phyloP scores from a whole-genome alignment of 2,329 filamentous ascomycete species.

The Venturia pyrina region DNA sequence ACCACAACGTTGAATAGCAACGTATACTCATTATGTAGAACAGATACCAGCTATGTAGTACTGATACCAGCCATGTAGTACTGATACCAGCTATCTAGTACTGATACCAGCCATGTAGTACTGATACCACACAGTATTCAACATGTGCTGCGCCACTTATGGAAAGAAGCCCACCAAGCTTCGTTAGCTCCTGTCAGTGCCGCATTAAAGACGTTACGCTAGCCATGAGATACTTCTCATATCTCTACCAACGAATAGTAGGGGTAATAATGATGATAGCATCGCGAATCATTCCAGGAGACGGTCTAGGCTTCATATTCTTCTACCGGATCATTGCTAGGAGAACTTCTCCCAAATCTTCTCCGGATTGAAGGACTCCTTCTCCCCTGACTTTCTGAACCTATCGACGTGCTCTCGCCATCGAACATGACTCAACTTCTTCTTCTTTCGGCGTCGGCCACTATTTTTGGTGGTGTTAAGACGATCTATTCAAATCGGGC shows the following conservation, averaged over 20 bases:
- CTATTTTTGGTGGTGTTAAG: background rate
- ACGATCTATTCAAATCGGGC: background rate
- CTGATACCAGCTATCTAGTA: too few relatives aligned
- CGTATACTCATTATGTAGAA: too few relatives aligned
- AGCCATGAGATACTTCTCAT: background rate
- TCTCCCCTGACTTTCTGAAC: background rate
- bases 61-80: too few relatives aligned
- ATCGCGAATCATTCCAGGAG: background rate
- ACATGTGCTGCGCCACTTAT: background rate
- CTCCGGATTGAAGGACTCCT: background rate
- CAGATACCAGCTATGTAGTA: too few relatives aligned
- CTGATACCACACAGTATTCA: too few relatives aligned
- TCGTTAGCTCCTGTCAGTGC: background rate
- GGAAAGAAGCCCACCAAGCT: background rate
- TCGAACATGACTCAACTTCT: background rate
- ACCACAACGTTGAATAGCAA: background rate
- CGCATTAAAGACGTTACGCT: background rate
- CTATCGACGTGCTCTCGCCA: background rate
- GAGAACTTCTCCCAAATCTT: background rate
- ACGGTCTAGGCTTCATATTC: background rate
- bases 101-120: too few relatives aligned
- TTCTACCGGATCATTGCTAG: background rate
- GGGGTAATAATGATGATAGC: too few relatives aligned
- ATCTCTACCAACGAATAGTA: background rate
- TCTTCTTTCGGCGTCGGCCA: background rate